These are phyloP conservation scores for Penicillium psychrosexuale DNA, from an alignment of 2,329 filamentous ascomycete genomes.

Conservation along the genomic window DNA sequence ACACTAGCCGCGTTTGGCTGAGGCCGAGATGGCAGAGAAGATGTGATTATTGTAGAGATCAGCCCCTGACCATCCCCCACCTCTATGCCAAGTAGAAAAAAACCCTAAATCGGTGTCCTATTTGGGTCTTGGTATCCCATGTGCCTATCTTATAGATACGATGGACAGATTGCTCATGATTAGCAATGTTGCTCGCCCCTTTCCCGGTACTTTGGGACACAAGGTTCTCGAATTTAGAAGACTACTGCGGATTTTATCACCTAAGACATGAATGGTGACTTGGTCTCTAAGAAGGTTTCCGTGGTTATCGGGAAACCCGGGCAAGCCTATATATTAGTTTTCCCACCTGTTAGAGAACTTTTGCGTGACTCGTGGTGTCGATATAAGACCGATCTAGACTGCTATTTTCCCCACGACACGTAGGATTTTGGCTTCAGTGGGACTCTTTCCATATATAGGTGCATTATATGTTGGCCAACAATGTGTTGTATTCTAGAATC, in stretches of 20 bases:
- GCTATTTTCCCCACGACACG: constrained; percentile 27
- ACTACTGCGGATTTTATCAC: constrained; percentile 22
- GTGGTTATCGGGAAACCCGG: constrained; percentile 23
- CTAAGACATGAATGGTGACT: constrained; percentile 18
- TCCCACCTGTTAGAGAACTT: constrained; percentile 18
- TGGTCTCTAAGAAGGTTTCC: constrained; percentile 19
- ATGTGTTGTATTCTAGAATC: constrained; percentile 10
- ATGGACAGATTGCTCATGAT: constrained; percentile 8
- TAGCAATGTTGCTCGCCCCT: constrained; percentile 12
- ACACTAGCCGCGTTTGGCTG: background rate
- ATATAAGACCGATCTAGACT: constrained; percentile 23
- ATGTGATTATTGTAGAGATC: background rate
- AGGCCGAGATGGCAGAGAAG: background rate
- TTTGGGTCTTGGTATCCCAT: no score
- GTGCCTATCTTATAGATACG: background rate
- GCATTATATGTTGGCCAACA: background rate
- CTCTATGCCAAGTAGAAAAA: background rate
- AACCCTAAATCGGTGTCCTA: no score
- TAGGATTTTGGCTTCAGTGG: constrained; percentile 27
- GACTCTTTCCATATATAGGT: background rate
- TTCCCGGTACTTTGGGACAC: background rate
- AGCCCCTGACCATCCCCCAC: background rate
- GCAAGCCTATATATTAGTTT: constrained; percentile 24
- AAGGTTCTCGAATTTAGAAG: constrained; percentile 13
- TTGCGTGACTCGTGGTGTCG: constrained; percentile 14